Percentiles rank a stretch among this genome's conserved stretches.
phyloP scores from a whole-genome alignment of 306 rosid species.

The Pterocarpus macrocarpus region DNA sequence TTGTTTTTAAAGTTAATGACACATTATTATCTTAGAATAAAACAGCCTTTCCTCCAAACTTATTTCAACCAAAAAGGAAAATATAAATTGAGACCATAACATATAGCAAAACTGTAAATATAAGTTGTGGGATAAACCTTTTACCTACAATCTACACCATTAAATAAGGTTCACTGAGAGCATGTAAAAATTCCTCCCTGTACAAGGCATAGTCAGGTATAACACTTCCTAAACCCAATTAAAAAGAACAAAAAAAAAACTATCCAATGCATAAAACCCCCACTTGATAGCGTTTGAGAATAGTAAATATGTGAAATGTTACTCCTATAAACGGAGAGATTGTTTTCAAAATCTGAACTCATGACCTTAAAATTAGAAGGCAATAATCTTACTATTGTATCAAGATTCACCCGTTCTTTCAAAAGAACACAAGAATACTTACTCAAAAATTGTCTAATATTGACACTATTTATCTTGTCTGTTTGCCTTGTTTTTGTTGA shows the following conservation, averaged over 20 bases:
- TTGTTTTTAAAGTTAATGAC: not conserved
- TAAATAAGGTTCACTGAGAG: not conserved
- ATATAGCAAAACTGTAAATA: not conserved
- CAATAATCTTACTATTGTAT: too few species aligned
- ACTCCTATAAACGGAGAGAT: too few species aligned
- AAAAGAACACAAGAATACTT: too few species aligned
- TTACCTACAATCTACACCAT: not conserved
- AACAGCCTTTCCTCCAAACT: not conserved
- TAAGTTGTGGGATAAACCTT: not conserved
- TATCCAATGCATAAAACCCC: too few species aligned
- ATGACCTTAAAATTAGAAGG: too few species aligned
- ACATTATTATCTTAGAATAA: not conserved
- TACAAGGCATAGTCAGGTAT: not conserved
- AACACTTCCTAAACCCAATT: slow-evolving; percentile 13
- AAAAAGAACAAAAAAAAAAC: not conserved
- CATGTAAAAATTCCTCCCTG: too few species aligned
- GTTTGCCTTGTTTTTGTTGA: slow-evolving; percentile 20
- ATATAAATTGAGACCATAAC: not conserved
- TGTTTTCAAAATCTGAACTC: too few species aligned
- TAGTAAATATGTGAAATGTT: too few species aligned
- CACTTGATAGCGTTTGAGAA: too few species aligned
- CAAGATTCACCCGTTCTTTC: too few species aligned
- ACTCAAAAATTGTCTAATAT: too few species aligned
- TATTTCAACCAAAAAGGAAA: not conserved
- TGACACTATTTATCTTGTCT: not conserved